phyloP scores from a whole-genome alignment of 176 grass and related monocot genomes.

The Aegilops speltoides region DNA sequence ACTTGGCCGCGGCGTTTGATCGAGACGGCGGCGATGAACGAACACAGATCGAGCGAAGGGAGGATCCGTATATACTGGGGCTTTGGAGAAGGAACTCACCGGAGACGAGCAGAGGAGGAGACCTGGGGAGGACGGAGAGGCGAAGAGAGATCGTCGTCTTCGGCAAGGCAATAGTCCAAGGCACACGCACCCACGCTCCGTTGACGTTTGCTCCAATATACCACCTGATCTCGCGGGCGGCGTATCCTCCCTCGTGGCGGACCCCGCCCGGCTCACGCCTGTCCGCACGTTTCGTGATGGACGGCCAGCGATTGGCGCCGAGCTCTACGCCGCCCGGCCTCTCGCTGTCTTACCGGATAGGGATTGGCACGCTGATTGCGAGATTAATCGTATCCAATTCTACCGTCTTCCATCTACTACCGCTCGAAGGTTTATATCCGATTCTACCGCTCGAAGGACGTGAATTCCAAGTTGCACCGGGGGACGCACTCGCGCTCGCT shows the following conservation, averaged over 20 bases:
- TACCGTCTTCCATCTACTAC: no score
- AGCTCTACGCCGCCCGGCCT: background rate
- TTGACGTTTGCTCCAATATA: background rate
- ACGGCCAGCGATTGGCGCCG: background rate
- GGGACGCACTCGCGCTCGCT: background rate
- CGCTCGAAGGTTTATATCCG: no score
- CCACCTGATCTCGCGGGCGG: background rate
- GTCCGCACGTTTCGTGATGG: background rate
- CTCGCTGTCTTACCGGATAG: background rate
- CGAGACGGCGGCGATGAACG: background rate
- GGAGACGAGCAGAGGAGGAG: background rate
- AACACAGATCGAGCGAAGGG: background rate
- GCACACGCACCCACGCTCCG: background rate
- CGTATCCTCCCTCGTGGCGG: background rate
- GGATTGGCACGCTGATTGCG: background rate
- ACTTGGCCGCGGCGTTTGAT: background rate
- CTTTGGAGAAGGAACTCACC: constrained; percentile 9
- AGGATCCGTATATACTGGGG: background rate
- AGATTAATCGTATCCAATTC: background rate
- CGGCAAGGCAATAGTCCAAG: background rate
- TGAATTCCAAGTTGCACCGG: background rate
- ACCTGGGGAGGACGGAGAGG: background rate
- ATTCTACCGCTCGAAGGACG: no score
- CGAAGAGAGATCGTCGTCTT: constrained; percentile 7
- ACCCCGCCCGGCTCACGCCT: background rate